phyloP scores from a whole-genome alignment of 345 rosid genomes.

The Populus nigra region DNA sequence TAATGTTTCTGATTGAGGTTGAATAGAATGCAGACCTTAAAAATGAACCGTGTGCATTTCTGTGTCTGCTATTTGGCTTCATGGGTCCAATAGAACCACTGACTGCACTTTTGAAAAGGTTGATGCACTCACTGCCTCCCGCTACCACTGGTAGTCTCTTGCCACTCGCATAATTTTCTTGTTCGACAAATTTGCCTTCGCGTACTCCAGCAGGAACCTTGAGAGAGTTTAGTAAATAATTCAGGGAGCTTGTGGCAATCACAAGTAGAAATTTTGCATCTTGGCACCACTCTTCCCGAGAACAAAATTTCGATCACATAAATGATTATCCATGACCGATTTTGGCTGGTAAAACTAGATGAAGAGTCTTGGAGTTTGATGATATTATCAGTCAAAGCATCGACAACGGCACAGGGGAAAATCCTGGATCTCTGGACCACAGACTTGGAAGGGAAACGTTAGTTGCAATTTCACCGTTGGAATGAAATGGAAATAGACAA shows the following conservation, averaged over 20 bases:
- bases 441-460: background rate
- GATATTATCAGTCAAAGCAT: background rate
- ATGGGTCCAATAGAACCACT: too few species aligned
- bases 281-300: background rate
- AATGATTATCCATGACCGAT: background rate
- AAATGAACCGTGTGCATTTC: too few species aligned
- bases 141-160: background rate
- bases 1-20: too few species aligned
- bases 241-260: background rate
- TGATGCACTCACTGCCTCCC: background rate
- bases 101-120: too few species aligned
- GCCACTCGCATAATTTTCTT: background rate
- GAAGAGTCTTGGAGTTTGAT: background rate
- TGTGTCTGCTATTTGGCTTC: too few species aligned
- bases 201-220: background rate
- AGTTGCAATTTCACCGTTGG: background rate
- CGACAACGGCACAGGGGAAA: background rate
- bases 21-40: too few species aligned
- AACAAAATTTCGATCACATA: background rate
- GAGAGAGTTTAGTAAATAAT: background rate
- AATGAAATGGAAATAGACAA: background rate
- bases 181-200: background rate
- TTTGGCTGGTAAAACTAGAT: background rate
- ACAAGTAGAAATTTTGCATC: background rate
- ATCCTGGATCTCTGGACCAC: background rate